Conservation (phyloP, 768 basidiomycete species). For the Termitomyces sp. region DNA sequence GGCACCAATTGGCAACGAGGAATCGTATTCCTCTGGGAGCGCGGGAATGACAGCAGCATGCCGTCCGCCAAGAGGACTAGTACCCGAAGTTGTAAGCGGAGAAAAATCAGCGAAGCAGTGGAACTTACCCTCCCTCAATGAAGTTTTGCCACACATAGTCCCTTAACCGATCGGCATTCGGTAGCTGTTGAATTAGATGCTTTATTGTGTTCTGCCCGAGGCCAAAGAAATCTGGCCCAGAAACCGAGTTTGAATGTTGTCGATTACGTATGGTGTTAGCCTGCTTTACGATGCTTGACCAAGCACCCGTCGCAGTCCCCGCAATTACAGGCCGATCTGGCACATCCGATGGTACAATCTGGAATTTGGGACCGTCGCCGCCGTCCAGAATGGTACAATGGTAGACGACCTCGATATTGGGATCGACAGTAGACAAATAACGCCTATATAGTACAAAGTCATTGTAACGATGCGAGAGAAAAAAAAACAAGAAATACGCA, state of each 20-base stretch:
- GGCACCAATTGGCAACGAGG: slow-evolving; percentile 41
- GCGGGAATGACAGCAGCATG: slow-evolving; percentile 83
- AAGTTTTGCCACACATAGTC: slow-evolving; percentile 90
- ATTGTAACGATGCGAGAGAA: neutral
- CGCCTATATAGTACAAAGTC: slow-evolving; percentile 40
- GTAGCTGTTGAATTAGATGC: slow-evolving; percentile 83
- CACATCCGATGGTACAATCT: slow-evolving; percentile 72
- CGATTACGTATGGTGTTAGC: slow-evolving; percentile 79
- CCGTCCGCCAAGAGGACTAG: slow-evolving; percentile 71
- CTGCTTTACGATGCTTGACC: slow-evolving; percentile 79
- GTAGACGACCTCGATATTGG: slow-evolving; percentile 65
- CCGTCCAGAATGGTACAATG: slow-evolving; percentile 83
- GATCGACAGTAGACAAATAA: slow-evolving; percentile 75
- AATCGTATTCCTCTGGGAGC: slow-evolving; percentile 69
- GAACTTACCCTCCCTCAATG: slow-evolving; percentile 77
- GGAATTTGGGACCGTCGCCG: slow-evolving; percentile 82
- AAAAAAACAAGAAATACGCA: slow-evolving; percentile 27
- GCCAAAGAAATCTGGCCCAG: slow-evolving; percentile 87
- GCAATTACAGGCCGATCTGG: slow-evolving; percentile 73
- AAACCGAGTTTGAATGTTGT: slow-evolving; percentile 83
- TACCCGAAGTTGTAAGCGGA: neutral
- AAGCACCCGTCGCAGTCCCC: slow-evolving; percentile 86
- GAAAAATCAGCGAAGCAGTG: slow-evolving; percentile 9
- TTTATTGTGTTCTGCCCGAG: slow-evolving; percentile 87
- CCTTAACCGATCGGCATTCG: slow-evolving; percentile 62